Evolutionary conservation across 1,139 yeast genomes (phyloP).

Genomic region (Candida pseudoviswanathii): DNA sequence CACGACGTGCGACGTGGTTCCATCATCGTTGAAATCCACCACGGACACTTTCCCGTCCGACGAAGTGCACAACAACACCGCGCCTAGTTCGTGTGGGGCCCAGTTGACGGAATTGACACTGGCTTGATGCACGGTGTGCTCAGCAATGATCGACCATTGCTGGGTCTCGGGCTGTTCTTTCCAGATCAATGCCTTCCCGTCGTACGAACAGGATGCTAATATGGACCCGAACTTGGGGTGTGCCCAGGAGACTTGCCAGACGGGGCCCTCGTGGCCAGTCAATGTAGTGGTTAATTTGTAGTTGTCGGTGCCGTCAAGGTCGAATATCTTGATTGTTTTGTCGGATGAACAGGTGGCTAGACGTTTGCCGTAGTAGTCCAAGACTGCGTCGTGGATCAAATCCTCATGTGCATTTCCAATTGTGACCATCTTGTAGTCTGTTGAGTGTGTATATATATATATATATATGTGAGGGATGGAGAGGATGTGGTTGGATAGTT

Average conservation of each 20-base stretch:
- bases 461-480: neutral
- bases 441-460: neutral
- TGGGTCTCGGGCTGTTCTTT: conserved; percentile 80
- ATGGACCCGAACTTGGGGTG: conserved; percentile 97
- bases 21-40: conserved; percentile 89
- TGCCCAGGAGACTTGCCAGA: conserved; percentile 99
- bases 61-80: conserved; percentile 85
- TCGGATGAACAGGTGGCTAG: conserved; percentile 96
- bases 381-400: conserved; percentile 93
- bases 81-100: conserved; percentile 98
- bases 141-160: conserved; percentile 86
- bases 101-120: conserved; percentile 92
- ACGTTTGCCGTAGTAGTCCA: conserved; percentile 94
- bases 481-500: neutral
- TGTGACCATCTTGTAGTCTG: conserved; percentile 52
- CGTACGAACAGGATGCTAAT: conserved; percentile 92
- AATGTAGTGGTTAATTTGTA: conserved; percentile 81
- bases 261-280: conserved; percentile 94
- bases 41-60: conserved; percentile 92
- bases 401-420: conserved; percentile 85
- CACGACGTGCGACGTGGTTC: conserved; percentile 66
- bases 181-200: conserved; percentile 94
- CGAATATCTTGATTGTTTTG: conserved; percentile 89
- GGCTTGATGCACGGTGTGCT: conserved; percentile 87
- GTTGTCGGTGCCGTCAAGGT: conserved; percentile 78